A percentile compares a stretch with the other conserved stretches of the same genome.
phyloP scores from a whole-genome alignment of 805 yeast genomes.

The Kuraishia piskuri region DNA sequence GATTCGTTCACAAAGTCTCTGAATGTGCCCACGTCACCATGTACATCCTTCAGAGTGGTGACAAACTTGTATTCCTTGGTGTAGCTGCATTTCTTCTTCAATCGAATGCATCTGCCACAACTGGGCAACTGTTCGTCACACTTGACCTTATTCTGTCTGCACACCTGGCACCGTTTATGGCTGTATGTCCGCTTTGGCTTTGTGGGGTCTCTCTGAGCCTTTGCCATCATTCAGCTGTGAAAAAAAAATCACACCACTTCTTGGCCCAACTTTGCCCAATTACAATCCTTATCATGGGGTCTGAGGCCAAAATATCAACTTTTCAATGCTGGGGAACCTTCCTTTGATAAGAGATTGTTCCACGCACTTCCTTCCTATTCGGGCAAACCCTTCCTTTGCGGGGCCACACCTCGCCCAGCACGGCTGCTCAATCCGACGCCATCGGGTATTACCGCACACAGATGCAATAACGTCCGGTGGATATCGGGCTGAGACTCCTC shows the following conservation, averaged over 20 bases:
- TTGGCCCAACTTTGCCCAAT: no score
- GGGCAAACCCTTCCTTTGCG: background rate
- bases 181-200: constrained; percentile 18
- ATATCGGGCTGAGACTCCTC: no score
- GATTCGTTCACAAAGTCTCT: background rate
- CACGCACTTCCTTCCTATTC: background rate
- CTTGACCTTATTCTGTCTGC: constrained; percentile 31
- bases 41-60: background rate
- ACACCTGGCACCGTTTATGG: constrained; percentile 30
- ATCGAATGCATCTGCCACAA: constrained; percentile 27
- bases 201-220: background rate
- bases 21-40: background rate
- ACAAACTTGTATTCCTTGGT: constrained; percentile 20
- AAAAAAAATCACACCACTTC: no score
- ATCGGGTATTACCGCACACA: no score
- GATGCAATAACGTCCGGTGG: no score
- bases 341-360: background rate
- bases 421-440: no score
- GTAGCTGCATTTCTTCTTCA: constrained; percentile 25
- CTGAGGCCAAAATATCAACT: background rate
- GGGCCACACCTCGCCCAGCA: no score
- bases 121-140: constrained; percentile 23
- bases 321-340: background rate
- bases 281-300: no score
- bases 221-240: background rate